These are phyloP conservation scores for Penicillium sp. DNA, from an alignment of 2,329 filamentous ascomycete genomes.

Conservation along the genomic window DNA sequence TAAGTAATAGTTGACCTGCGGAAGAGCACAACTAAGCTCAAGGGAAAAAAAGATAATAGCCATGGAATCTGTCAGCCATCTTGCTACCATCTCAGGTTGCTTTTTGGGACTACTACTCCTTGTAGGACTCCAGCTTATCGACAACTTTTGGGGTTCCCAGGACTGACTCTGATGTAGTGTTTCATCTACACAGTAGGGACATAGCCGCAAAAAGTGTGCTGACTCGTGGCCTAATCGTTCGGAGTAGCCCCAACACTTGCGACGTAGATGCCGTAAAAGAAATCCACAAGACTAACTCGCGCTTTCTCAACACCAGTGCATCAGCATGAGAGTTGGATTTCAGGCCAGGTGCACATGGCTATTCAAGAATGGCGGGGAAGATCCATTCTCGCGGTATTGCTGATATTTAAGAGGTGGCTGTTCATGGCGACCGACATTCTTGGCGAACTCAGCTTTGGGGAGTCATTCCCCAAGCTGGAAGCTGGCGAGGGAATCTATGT, in stretches of 20 bases:
- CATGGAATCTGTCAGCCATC: slow-evolving; percentile 5
- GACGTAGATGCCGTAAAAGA: slow-evolving; percentile 31
- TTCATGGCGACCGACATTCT: slow-evolving; percentile 54
- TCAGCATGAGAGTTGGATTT: slow-evolving; percentile 40
- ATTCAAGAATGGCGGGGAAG: slow-evolving; percentile 47
- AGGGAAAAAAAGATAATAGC: background rate
- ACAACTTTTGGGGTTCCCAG: background rate
- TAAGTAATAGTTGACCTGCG: background rate
- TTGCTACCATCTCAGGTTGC: background rate
- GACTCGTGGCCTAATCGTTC: slow-evolving; percentile 22
- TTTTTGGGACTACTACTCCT: slow-evolving; percentile 1
- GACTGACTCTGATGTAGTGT: slow-evolving; percentile 1
- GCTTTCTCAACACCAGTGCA: slow-evolving; percentile 27
- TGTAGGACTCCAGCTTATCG: background rate
- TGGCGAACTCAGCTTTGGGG: slow-evolving; percentile 51
- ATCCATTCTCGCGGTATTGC: slow-evolving; percentile 33
- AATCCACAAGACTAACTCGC: slow-evolving; percentile 33
- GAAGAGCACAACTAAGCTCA: background rate
- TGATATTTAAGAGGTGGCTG: slow-evolving; percentile 53
- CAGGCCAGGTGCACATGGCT: slow-evolving; percentile 36
- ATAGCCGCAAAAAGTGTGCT: background rate
- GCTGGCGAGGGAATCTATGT: slow-evolving; percentile 39
- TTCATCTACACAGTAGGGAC: slow-evolving; percentile 1
- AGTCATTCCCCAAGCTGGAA: slow-evolving; percentile 53
- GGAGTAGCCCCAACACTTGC: slow-evolving; percentile 35